Evolutionary conservation across 164 flowering plant species (phyloP).

Genomic region (Euptelea pleiosperma): DNA sequence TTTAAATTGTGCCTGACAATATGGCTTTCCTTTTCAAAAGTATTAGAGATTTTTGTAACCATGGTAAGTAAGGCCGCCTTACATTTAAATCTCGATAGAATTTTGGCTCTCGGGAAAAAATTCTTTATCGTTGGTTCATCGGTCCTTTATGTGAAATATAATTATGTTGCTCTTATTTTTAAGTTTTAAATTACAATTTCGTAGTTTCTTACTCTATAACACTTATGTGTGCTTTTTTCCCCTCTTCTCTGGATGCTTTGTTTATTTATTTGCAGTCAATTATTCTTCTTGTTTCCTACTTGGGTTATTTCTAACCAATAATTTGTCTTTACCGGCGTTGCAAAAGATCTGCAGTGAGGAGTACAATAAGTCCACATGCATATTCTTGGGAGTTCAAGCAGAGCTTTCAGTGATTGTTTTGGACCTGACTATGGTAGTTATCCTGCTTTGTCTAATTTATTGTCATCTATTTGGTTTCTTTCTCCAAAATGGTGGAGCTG

Average conservation of each 20-base stretch:
- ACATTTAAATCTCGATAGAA: too few species aligned
- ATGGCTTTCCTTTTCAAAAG: too few species aligned
- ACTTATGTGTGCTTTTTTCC: too few species aligned
- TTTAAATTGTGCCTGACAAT: too few species aligned
- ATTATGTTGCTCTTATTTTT: too few species aligned
- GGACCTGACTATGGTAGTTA: constrained; percentile 79
- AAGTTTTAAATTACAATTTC: too few species aligned
- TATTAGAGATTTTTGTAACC: neutral
- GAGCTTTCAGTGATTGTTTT: constrained; percentile 58
- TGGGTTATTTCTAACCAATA: constrained; percentile 1
- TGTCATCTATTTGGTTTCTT: neutral
- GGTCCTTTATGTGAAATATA: too few species aligned
- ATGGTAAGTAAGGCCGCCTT: too few species aligned
- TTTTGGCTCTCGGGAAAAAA: too few species aligned
- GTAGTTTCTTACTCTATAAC: too few species aligned
- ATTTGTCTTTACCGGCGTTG: constrained; percentile 9
- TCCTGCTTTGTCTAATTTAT: constrained; percentile 5
- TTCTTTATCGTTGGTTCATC: too few species aligned
- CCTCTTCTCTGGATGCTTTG: neutral
- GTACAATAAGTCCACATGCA: constrained; percentile 63
- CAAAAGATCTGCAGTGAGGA: constrained; percentile 80
- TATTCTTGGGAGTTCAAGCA: constrained; percentile 74
- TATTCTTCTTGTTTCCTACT: neutral
- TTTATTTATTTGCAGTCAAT: neutral
- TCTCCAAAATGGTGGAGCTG: neutral